Evolutionary conservation across 768 basidiomycete genomes (phyloP).

Genomic region (Lyophyllum shimeji): DNA sequence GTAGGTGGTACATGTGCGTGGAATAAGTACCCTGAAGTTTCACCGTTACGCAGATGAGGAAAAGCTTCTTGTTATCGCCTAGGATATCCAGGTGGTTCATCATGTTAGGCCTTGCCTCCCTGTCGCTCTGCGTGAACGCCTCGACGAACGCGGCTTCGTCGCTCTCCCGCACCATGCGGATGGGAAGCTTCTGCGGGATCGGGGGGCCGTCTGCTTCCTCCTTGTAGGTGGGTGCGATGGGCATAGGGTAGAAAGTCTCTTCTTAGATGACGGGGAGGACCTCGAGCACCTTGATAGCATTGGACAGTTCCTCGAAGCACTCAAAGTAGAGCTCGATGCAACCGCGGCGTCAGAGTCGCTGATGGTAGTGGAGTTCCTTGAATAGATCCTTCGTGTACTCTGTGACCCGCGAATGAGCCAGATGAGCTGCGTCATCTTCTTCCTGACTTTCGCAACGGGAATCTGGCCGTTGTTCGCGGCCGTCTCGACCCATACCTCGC

Average conservation of each 20-base stretch:
- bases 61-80: background rate
- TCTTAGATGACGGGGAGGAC: background rate
- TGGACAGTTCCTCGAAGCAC: background rate
- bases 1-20: background rate
- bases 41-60: constrained; percentile 1
- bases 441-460: no score
- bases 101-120: background rate
- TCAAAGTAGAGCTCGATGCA: background rate
- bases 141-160: no score
- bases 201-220: background rate
- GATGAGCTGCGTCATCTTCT: no score
- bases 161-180: background rate
- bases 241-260: background rate
- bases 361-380: background rate
- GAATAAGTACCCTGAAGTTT: background rate
- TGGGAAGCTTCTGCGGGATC: background rate
- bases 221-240: background rate
- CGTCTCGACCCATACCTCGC: no score
- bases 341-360: background rate
- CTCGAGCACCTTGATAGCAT: background rate
- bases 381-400: background rate
- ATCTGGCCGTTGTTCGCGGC: no score
- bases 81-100: background rate
- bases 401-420: no score
- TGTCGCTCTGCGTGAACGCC: no score